Evolutionary conservation across 257 asterid species (phyloP).

Genomic region (Solanum pennellii): DNA sequence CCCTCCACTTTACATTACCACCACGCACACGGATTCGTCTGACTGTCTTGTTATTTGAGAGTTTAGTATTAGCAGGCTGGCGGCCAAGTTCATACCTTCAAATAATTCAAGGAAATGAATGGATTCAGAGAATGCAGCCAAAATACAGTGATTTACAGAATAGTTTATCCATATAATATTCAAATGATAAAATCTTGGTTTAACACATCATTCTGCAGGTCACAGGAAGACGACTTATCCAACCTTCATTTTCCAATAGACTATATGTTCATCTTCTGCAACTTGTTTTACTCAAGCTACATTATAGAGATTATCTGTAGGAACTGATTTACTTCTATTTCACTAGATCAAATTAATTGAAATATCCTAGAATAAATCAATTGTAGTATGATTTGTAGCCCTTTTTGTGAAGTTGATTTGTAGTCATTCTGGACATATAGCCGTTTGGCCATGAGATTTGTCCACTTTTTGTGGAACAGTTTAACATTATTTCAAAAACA

Average conservation of each 20-base stretch:
- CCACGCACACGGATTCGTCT: constrained; percentile 28
- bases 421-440: not conserved
- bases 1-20: constrained; percentile 40
- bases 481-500: not conserved
- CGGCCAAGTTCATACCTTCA: constrained; percentile 37
- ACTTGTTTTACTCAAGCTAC: not conserved
- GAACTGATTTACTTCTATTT: not conserved
- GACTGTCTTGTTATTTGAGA: constrained; percentile 28
- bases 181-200: not conserved
- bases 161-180: not conserved
- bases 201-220: not conserved
- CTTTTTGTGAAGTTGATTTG: not conserved
- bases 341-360: not conserved
- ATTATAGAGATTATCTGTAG: not conserved
- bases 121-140: not conserved
- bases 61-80: constrained; percentile 31
- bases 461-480: not conserved
- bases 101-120: not conserved
- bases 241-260: not conserved
- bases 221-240: not conserved
- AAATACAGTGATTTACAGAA: not conserved
- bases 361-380: not conserved
- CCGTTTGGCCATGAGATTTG: not conserved
- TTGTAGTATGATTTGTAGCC: not conserved
- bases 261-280: not conserved